Conservation (phyloP, 2,329 filamentous ascomycete species). For the Colletotrichum orchidophilum region DNA sequence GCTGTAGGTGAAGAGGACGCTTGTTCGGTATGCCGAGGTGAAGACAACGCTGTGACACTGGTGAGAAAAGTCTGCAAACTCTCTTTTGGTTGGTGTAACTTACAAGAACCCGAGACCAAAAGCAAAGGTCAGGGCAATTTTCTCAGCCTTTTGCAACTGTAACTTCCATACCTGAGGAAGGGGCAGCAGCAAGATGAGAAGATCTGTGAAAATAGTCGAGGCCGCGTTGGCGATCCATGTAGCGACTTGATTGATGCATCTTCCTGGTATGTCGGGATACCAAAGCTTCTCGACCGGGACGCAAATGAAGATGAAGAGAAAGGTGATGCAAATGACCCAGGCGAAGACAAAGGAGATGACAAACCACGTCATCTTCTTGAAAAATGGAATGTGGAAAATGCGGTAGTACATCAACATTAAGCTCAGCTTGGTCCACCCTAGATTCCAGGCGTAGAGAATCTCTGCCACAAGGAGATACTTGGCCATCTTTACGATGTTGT, state of each 20-base stretch:
- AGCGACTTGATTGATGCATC: conserved; percentile 59
- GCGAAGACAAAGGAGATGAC: conserved; percentile 54
- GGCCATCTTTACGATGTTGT: conserved; percentile 52
- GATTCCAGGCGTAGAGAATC: conserved; percentile 57
- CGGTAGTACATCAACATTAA: conserved; percentile 63
- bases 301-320: conserved; percentile 63
- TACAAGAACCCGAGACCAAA: conserved; percentile 57
- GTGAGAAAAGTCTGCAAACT: background rate
- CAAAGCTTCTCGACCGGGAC: conserved; percentile 59
- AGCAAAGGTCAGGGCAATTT: conserved; percentile 53
- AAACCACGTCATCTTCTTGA: conserved; percentile 51
- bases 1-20: conserved; percentile 55
- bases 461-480: conserved; percentile 59
- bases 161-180: conserved; percentile 56
- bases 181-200: conserved; percentile 55
- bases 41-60: conserved; percentile 51
- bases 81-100: background rate
- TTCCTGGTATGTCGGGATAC: conserved; percentile 54
- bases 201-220: conserved; percentile 57
- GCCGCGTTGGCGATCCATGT: conserved; percentile 61
- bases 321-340: conserved; percentile 59
- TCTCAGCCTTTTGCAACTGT: conserved; percentile 51
- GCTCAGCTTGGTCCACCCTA: conserved; percentile 60
- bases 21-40: conserved; percentile 58
- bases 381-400: conserved; percentile 57